Evolutionary conservation across 1,139 yeast species (phyloP).

Genomic region (Candida pseudoviswanathii): DNA sequence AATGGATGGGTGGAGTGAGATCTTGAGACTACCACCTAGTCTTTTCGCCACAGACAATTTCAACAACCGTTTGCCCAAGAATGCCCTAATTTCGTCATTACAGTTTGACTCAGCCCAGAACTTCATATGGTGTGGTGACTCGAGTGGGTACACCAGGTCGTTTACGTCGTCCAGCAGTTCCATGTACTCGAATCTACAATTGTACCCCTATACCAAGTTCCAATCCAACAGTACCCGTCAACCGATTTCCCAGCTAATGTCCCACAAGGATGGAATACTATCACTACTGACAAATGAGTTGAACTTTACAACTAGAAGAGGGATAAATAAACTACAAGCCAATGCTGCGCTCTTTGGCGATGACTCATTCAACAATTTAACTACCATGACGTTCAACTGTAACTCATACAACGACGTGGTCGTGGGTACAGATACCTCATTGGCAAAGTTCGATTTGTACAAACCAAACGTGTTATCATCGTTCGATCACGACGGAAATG

Average conservation of each 20-base stretch:
- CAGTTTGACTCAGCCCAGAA: conserved; percentile 73
- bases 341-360: conserved; percentile 32
- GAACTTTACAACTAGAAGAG: conserved; percentile 60
- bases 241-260: conserved; percentile 52
- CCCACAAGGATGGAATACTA: conserved; percentile 59
- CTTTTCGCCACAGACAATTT: conserved; percentile 7
- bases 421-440: conserved; percentile 37
- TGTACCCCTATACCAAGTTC: conserved; percentile 54
- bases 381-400: conserved; percentile 42
- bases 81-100: conserved; percentile 30
- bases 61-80: conserved; percentile 2
- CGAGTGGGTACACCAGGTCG: conserved; percentile 38
- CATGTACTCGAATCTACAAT: conserved; percentile 23
- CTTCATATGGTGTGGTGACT: conserved; percentile 86
- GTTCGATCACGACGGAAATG: conserved; percentile 35
- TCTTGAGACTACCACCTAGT: conserved; percentile 19
- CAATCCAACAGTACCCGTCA: conserved; percentile 40
- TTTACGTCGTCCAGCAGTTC: conserved; percentile 24
- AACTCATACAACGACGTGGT: conserved; percentile 37
- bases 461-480: conserved; percentile 41
- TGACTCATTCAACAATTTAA: conserved; percentile 26
- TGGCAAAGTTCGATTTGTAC: conserved; percentile 62
- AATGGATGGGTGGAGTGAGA: conserved; percentile 49
- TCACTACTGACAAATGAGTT: conserved; percentile 56
- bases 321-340: conserved; percentile 47